phyloP scores from a whole-genome alignment of 2,329 filamentous ascomycete genomes.

The Neonectria magnoliae region DNA sequence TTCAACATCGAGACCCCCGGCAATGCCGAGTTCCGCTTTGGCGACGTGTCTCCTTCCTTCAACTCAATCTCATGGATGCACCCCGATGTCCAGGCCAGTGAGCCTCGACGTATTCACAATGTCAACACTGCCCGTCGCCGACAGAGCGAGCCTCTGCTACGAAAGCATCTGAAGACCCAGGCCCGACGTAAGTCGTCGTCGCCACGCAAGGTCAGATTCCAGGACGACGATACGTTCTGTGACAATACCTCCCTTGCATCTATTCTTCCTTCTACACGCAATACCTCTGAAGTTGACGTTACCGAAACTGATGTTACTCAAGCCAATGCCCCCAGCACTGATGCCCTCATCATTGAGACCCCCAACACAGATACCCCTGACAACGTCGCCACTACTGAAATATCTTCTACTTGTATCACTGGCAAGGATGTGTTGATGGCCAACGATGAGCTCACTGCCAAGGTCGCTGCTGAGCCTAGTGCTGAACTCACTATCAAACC shows the following conservation, averaged over 20 bases:
- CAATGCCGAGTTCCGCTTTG: conserved; percentile 42
- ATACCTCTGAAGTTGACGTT: background rate
- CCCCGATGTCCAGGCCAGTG: conserved; percentile 26
- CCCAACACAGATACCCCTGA: background rate
- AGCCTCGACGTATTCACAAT: conserved; percentile 37
- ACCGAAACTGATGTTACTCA: background rate
- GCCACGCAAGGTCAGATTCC: conserved; percentile 40
- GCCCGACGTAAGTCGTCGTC: conserved; percentile 44
- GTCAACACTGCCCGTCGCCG: conserved; percentile 42
- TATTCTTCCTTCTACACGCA: conserved; percentile 7
- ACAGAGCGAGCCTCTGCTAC: conserved; percentile 49
- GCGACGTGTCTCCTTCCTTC: conserved; percentile 41
- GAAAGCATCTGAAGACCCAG: conserved; percentile 35
- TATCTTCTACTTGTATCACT: background rate
- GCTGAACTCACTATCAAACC: background rate
- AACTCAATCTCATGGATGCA: conserved; percentile 44
- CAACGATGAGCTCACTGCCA: background rate
- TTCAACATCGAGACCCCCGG: conserved; percentile 20
- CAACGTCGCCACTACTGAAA: background rate
- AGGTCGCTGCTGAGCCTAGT: background rate
- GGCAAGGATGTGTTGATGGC: conserved; percentile 4
- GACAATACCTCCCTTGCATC: conserved; percentile 27
- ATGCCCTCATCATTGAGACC: background rate
- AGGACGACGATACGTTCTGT: conserved; percentile 31
- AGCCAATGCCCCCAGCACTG: background rate